Percentiles rank a stretch among this genome's conserved stretches.
Evolutionary conservation across 176 grass and related monocot genomes (phyloP).

Genomic region (Urochloa ruziziensis): DNA sequence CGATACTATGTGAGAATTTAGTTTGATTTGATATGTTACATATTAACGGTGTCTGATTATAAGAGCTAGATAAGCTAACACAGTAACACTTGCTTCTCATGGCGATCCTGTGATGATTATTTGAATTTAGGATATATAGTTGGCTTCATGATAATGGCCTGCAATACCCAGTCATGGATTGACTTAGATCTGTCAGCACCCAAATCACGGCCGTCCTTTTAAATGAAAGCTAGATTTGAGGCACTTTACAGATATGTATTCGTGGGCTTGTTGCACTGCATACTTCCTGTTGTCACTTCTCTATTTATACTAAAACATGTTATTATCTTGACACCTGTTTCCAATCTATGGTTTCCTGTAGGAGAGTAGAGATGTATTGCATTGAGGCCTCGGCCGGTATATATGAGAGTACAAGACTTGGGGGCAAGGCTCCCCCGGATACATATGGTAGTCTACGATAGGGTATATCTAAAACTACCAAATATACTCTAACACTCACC

Average conservation of each 20-base stretch:
- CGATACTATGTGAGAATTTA: neutral
- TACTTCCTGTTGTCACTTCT: neutral
- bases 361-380: too few relatives aligned
- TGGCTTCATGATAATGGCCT: neutral
- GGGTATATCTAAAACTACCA: too few relatives aligned
- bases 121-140: neutral
- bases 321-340: neutral
- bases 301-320: neutral
- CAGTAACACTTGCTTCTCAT: neutral
- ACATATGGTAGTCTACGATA: too few relatives aligned
- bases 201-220: neutral
- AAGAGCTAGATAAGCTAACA: neutral
- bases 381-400: too few relatives aligned
- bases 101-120: neutral
- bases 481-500: too few relatives aligned
- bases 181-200: neutral
- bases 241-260: neutral
- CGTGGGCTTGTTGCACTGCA: neutral
- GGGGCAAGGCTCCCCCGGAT: too few relatives aligned
- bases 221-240: neutral
- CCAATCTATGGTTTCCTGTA: neutral
- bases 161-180: neutral
- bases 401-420: too few relatives aligned
- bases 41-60: constrained; percentile 1
- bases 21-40: neutral